These are phyloP conservation scores for Globisporangium recalcitrans DNA, from an alignment of 352 stramenopile genomes.

Conservation along the genomic window DNA sequence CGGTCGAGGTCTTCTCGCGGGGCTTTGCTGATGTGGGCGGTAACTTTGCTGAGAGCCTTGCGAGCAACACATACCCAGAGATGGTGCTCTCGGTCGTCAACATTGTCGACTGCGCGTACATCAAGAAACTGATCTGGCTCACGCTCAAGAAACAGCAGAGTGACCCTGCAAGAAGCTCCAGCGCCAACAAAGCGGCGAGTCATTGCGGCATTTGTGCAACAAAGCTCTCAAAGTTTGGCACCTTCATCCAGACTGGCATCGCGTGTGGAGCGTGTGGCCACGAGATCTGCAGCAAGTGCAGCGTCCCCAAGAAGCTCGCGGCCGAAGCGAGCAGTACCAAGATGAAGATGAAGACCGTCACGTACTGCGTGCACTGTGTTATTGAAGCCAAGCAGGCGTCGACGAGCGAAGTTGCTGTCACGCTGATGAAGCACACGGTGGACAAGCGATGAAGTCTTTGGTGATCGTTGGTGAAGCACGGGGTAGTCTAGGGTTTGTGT, in stretches of 20 bases:
- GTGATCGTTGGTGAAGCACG: no score
- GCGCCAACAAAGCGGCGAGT: neutral
- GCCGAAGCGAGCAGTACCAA: constrained; percentile 20
- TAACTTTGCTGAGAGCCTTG: neutral
- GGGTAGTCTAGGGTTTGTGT: no score
- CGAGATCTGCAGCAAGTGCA: constrained; percentile 24
- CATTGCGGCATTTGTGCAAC: constrained; percentile 24
- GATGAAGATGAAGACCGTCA: constrained; percentile 22
- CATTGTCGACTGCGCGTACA: constrained; percentile 14
- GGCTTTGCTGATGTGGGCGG: constrained; percentile 1
- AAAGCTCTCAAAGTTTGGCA: constrained; percentile 22
- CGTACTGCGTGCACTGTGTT: constrained; percentile 41
- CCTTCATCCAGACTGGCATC: constrained; percentile 20
- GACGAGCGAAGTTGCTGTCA: constrained; percentile 24
- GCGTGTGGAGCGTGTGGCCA: constrained; percentile 31
- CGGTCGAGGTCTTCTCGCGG: constrained; percentile 6
- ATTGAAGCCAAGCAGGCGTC: constrained; percentile 27
- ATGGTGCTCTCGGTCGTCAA: neutral
- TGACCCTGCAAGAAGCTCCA: constrained; percentile 7
- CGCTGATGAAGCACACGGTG: no score
- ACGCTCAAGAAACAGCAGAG: constrained; percentile 15
- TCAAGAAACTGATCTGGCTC: constrained; percentile 8
- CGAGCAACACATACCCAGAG: neutral
- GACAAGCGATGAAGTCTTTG: no score
- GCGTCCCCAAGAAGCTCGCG: constrained; percentile 37